Conservation (phyloP, 1,284 basidiomycete species). For the Golubevia pallescens region DNA sequence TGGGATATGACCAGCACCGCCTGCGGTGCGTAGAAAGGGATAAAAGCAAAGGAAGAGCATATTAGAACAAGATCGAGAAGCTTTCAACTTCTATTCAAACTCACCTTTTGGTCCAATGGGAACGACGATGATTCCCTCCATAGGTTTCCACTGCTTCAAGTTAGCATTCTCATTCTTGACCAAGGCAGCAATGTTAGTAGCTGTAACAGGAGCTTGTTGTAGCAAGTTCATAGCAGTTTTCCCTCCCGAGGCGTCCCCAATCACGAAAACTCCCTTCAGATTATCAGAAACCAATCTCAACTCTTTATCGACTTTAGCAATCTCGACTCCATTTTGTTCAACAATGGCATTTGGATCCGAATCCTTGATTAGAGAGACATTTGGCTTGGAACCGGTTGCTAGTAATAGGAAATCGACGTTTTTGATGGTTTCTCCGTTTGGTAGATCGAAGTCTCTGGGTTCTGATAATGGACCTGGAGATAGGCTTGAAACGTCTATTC, state of each 20-base stretch:
- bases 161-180: neutral
- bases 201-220: neutral
- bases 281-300: neutral
- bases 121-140: neutral
- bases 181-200: neutral
- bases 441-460: neutral
- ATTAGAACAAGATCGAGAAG: too few relatives aligned
- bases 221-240: neutral
- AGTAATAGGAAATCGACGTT: neutral
- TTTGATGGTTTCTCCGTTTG: slow-evolving; percentile 7
- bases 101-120: neutral
- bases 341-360: neutral
- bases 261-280: neutral
- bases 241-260: neutral
- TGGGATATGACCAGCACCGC: too few relatives aligned
- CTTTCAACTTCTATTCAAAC: too few relatives aligned
- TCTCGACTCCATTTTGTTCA: neutral
- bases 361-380: neutral
- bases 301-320: neutral
- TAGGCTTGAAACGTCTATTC: neutral
- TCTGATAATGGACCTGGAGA: neutral
- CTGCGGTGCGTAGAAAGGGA: too few relatives aligned
- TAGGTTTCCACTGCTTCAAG: neutral
- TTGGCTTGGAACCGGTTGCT: neutral
- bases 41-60: too few relatives aligned